A percentile compares a stretch with the other conserved stretches of the same genome.
These are phyloP conservation scores for Ilex paraguariensis DNA, from an alignment of 305 asterid species.

Conservation along the genomic window DNA sequence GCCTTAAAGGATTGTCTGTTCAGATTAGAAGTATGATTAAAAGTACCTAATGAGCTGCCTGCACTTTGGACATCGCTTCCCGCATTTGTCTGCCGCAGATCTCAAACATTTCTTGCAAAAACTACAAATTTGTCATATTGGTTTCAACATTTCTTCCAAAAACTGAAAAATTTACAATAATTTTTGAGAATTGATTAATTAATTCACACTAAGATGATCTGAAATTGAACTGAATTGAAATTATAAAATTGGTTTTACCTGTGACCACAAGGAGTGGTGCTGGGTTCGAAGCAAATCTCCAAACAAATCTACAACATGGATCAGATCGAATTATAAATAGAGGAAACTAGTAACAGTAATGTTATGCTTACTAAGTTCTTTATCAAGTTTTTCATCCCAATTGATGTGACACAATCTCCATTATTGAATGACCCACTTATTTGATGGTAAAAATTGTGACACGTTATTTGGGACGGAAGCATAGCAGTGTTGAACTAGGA, in stretches of 20 bases:
- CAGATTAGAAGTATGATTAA: neutral
- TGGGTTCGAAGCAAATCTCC: conserved; percentile 87
- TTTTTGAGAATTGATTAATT: neutral
- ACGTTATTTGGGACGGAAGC: no score
- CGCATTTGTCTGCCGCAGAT: conserved; percentile 89
- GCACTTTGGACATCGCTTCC: conserved; percentile 94
- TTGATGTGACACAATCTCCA: no score
- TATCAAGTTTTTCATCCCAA: neutral
- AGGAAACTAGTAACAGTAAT: neutral
- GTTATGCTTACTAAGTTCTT: no score
- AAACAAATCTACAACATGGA: conserved; percentile 63
- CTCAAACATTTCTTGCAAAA: conserved; percentile 80
- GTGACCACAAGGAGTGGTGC: conserved; percentile 99
- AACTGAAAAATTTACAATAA: neutral
- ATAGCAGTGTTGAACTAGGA: no score
- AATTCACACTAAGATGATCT: neutral
- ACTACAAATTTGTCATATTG: conserved; percentile 24
- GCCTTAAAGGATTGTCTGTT: neutral
- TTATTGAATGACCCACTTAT: no score
- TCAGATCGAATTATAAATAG: neutral
- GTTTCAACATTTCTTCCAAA: neutral
- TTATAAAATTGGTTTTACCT: conserved; percentile 35
- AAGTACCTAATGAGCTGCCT: conserved; percentile 82
- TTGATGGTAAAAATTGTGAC: no score
- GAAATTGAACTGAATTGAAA: neutral